Conservation (phyloP, 306 rosid genomes). For the Biancaea sappan region DNA sequence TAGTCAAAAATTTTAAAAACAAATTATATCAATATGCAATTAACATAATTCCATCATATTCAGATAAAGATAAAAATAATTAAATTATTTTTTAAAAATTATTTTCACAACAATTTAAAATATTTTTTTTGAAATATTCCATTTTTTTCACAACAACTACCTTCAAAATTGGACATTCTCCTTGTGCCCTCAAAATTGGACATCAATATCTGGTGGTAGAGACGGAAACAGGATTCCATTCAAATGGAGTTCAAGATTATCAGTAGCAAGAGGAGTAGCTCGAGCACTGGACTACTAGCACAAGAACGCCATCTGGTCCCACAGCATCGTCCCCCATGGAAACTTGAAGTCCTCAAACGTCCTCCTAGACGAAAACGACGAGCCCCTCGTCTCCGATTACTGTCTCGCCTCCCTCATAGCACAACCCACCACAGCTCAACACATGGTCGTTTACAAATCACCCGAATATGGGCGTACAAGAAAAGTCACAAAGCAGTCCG, state of each 20-base stretch:
- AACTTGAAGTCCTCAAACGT: constrained; percentile 57
- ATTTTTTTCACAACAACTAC: no score
- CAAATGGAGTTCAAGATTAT: constrained; percentile 47
- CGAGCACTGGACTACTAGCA: constrained; percentile 54
- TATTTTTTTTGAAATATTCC: no score
- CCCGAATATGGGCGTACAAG: constrained; percentile 39
- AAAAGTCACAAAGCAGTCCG: constrained; percentile 44
- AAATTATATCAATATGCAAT: no score
- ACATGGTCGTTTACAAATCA: constrained; percentile 35
- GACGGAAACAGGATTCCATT: constrained; percentile 40
- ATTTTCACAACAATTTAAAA: no score
- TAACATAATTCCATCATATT: no score
- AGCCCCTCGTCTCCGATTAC: constrained; percentile 48
- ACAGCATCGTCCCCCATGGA: constrained; percentile 41
- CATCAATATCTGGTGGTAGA: neutral
- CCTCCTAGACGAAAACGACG: constrained; percentile 44
- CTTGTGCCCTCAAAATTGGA: neutral
- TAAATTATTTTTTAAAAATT: no score
- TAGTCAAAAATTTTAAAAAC: no score
- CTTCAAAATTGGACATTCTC: no score
- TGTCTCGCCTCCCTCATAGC: constrained; percentile 46
- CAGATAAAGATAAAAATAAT: no score
- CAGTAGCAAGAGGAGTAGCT: constrained; percentile 48
- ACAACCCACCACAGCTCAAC: constrained; percentile 47
- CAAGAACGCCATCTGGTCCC: constrained; percentile 25